These are phyloP conservation scores for Neofusicoccum laricinum DNA, from an alignment of 2,329 filamentous ascomycete species.

Conservation along the genomic window DNA sequence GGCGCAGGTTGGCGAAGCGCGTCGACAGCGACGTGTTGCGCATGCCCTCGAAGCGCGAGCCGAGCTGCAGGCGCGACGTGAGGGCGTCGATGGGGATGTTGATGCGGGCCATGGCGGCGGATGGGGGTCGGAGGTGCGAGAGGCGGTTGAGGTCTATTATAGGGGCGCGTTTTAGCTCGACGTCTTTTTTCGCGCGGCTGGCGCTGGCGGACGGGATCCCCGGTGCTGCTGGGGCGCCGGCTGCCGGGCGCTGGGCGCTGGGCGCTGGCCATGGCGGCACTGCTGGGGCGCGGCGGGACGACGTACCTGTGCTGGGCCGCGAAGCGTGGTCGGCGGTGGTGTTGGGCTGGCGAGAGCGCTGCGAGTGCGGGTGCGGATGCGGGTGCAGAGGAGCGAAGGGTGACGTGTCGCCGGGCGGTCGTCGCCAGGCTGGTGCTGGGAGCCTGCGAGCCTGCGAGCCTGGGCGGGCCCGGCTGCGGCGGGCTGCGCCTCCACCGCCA, in stretches of 20 bases:
- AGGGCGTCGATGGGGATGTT: slow-evolving; percentile 89
- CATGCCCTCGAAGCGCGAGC: slow-evolving; percentile 79
- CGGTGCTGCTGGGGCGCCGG: background rate
- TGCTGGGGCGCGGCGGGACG: too few species aligned
- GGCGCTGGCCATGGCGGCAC: too few species aligned
- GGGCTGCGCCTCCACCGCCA: too few species aligned
- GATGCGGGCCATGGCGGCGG: slow-evolving; percentile 69
- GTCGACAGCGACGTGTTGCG: slow-evolving; percentile 74
- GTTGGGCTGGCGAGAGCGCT: background rate
- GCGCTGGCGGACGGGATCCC: background rate
- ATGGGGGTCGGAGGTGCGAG: background rate
- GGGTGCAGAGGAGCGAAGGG: background rate
- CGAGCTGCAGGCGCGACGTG: slow-evolving; percentile 84
- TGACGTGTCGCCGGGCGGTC: background rate
- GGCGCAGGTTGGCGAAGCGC: slow-evolving; percentile 89
- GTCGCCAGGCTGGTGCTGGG: too few species aligned
- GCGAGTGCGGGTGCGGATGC: background rate
- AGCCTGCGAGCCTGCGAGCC: too few species aligned
- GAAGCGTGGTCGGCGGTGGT: background rate
- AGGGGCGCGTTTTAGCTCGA: slow-evolving; percentile 1
- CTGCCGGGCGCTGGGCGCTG: too few species aligned
- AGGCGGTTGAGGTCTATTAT: background rate
- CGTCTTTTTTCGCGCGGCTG: background rate
- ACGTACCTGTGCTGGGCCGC: too few species aligned
- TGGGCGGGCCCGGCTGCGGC: too few species aligned